Evolutionary conservation across 2,329 filamentous ascomycete species (phyloP).

Genomic region (Trichoderma harzianum): DNA sequence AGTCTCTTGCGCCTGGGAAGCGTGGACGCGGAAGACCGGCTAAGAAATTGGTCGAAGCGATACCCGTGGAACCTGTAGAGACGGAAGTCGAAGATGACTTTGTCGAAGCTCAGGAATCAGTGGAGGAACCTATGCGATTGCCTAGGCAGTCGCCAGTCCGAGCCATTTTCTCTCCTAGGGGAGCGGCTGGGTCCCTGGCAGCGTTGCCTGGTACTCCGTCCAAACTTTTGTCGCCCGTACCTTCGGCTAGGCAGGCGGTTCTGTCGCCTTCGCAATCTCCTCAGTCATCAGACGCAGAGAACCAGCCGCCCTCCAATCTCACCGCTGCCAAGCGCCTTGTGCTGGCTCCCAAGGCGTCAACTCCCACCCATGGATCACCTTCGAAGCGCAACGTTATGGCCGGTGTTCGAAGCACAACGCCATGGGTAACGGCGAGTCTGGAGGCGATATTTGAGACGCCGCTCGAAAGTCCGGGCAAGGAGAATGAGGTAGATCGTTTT

Average conservation of each 20-base stretch:
- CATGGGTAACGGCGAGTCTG: constrained; percentile 74
- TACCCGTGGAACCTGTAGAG: neutral
- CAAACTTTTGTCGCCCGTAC: constrained; percentile 41
- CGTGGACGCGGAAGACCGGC: constrained; percentile 31
- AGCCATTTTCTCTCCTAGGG: neutral
- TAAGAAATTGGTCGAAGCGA: constrained; percentile 29
- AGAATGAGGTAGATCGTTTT: constrained; percentile 50
- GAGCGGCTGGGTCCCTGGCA: constrained; percentile 11
- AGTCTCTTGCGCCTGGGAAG: constrained; percentile 27
- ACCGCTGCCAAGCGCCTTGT: constrained; percentile 48
- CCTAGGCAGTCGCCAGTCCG: neutral
- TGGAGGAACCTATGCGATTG: constrained; percentile 13
- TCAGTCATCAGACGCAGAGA: constrained; percentile 77
- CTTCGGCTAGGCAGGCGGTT: constrained; percentile 51
- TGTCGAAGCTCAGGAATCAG: constrained; percentile 8
- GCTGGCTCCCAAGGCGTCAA: constrained; percentile 44
- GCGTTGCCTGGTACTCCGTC: constrained; percentile 44
- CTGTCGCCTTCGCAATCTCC: constrained; percentile 64
- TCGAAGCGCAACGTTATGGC: constrained; percentile 58
- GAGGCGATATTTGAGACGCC: constrained; percentile 63
- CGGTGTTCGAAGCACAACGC: constrained; percentile 52
- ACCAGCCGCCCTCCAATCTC: constrained; percentile 68
- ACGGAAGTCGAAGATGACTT: neutral
- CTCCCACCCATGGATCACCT: constrained; percentile 54
- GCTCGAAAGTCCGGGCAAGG: constrained; percentile 44